Evolutionary conservation across 371 early-diverging fungal genomes (phyloP).

Genomic region (Capniomyces stellatus): DNA sequence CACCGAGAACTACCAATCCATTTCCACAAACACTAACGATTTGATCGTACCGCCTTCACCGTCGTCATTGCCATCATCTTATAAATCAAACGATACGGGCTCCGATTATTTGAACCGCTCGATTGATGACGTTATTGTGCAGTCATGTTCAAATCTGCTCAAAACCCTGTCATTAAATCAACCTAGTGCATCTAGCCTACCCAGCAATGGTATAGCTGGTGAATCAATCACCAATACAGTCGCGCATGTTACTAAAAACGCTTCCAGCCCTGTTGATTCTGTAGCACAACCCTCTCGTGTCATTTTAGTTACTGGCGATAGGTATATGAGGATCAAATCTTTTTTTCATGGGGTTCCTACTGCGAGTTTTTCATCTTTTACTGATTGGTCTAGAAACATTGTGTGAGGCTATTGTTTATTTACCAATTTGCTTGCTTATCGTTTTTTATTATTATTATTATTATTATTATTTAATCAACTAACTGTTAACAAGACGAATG

Average conservation of each 20-base stretch:
- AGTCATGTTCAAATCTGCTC: not conserved
- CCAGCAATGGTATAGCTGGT: too few relatives aligned
- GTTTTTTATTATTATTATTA: too few relatives aligned
- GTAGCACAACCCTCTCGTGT: not conserved
- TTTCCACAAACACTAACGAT: too few relatives aligned
- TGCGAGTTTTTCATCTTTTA: not conserved
- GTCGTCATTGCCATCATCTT: too few relatives aligned
- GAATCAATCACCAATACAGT: too few relatives aligned
- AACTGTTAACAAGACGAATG: too few relatives aligned
- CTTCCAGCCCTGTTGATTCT: not conserved
- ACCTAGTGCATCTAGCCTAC: too few relatives aligned
- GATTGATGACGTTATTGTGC: not conserved
- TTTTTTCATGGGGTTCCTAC: not conserved
- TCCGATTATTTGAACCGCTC: not conserved
- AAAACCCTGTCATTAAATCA: not conserved
- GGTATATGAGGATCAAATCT: conserved; percentile 1
- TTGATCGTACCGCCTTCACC: too few relatives aligned
- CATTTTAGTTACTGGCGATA: conserved; percentile 1
- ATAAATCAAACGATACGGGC: not conserved
- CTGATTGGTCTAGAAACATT: not conserved
- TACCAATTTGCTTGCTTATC: too few relatives aligned
- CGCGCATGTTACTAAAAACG: too few relatives aligned
- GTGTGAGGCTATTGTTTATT: too few relatives aligned
- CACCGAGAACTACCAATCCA: not conserved
- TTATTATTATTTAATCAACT: too few relatives aligned